Conservation (phyloP, 352 stramenopile species). For the Phytopythium aichiense region DNA sequence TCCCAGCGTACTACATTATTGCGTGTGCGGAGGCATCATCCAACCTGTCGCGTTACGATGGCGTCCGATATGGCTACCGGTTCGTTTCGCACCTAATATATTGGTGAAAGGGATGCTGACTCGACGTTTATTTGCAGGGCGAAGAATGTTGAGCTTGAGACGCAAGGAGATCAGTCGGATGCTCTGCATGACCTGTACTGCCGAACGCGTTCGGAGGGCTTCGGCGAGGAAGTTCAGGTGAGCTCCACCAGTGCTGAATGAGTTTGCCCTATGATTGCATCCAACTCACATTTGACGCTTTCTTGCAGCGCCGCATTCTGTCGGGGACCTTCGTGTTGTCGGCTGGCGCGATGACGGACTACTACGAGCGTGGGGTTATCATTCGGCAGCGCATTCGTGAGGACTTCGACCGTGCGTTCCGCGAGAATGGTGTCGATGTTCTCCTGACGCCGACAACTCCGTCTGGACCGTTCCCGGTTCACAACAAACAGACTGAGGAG, state of each 20-base stretch:
- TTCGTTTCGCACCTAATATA: constrained; percentile 11
- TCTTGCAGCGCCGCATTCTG: constrained; percentile 74
- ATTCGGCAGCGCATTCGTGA: constrained; percentile 73
- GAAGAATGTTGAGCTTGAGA: constrained; percentile 43
- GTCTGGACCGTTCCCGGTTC: constrained; percentile 66
- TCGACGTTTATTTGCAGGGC: constrained; percentile 23
- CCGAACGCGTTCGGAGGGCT: constrained; percentile 83
- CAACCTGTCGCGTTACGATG: constrained; percentile 97
- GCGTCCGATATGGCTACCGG: constrained; percentile 89
- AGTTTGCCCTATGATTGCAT: neutral
- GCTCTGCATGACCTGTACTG: constrained; percentile 85
- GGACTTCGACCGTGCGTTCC: constrained; percentile 63
- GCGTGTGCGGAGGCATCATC: constrained; percentile 97
- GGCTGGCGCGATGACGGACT: constrained; percentile 80
- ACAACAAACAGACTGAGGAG: constrained; percentile 47
- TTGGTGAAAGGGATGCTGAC: constrained; percentile 1
- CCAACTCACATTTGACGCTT: neutral
- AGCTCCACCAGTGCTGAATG: neutral
- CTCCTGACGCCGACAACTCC: constrained; percentile 87
- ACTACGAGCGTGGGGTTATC: constrained; percentile 87
- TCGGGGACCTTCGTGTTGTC: constrained; percentile 91
- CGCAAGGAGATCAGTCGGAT: constrained; percentile 63
- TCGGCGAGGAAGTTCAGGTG: constrained; percentile 90
- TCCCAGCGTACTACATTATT: constrained; percentile 98
- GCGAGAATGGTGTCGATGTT: constrained; percentile 66